Base-by-base conservation (phyloP, 164 flowering plant species). In the Magnolia officinalis region DNA sequence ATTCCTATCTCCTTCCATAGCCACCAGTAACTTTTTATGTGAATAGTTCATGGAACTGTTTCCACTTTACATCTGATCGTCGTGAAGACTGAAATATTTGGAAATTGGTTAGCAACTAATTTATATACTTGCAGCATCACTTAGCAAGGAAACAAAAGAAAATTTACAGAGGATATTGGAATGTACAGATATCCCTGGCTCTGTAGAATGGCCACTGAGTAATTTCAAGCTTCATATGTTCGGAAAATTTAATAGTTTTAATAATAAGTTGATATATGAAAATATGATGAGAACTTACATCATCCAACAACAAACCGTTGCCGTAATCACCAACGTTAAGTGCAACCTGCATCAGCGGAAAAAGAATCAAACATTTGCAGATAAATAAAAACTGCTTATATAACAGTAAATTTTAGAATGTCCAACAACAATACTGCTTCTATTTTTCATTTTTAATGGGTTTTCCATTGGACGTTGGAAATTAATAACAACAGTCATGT, bases 301-400 rank as follows among this genome's bases (percentile, higher is more conserved):
- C 94, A 93, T 86, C 96, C 97, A 94, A 80, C 97, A 92, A 82
- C 95, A 94, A 21, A 90, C 91, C 29, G 90, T 89, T 51, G 98
- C 91, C 2, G 98, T 94, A 50, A 89, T 84, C 67, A 94, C 82
- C 89, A 94, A 80, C 75, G 98, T 94, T 50, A 92, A 77, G 80
- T 90, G 94, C 20, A 94, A 75, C 89, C 98, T 94, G 94, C 84
- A 87, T 14, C 37, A 19, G 14, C 29, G 4, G 49, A 13, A 29
- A 18, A 20, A n/a, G 19, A 49, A 26, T 13, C 31, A 68, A 29
- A 29, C 19, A 64, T 11, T 55, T 1, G 6, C 24, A 21, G 67
- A 64, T 64, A 64, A 64, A 8, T 37, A 4, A 37, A 8, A n/a
- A 64, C 67, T 64, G 24, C 67, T n/a, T 55, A 16, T 55, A 55